Percentiles rank a stretch among this genome's conserved stretches.
Conservation (phyloP, 208 protist genomes). For the Crithidia expoeki region DNA sequence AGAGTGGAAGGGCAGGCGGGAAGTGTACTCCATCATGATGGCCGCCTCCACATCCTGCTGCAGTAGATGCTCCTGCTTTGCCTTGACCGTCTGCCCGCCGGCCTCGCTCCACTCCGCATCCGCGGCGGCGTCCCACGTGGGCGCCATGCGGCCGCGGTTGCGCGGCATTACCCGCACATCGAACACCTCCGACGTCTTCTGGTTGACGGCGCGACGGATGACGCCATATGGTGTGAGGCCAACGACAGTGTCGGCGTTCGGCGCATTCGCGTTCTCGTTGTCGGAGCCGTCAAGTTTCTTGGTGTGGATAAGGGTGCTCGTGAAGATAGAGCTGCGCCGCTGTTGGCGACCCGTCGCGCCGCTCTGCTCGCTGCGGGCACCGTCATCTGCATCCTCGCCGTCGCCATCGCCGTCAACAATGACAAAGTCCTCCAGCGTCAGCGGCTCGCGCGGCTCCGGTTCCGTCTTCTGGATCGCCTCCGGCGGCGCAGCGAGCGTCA, state of each 20-base stretch:
- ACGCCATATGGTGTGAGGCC: slow-evolving; percentile 68
- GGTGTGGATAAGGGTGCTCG: slow-evolving; percentile 40
- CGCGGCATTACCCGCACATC: slow-evolving; percentile 81
- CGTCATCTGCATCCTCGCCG: slow-evolving; percentile 15
- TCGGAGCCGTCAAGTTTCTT: slow-evolving; percentile 18
- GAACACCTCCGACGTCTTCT: slow-evolving; percentile 75
- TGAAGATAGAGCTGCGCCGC: slow-evolving; percentile 67
- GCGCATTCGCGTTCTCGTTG: slow-evolving; percentile 2
- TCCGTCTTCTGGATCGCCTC: slow-evolving; percentile 21
- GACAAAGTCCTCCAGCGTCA: slow-evolving; percentile 72
- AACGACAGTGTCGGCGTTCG: slow-evolving; percentile 48
- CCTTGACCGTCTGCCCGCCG: slow-evolving; percentile 30
- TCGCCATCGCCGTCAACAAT: slow-evolving; percentile 34
- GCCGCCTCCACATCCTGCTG: slow-evolving; percentile 75
- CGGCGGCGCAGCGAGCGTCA: slow-evolving; percentile 41
- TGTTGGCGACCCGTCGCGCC: slow-evolving; percentile 16
- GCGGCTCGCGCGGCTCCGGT: slow-evolving; percentile 33
- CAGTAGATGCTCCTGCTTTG: slow-evolving; percentile 51
- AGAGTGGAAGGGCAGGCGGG: slow-evolving; percentile 69
- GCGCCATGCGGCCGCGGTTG: slow-evolving; percentile 56
- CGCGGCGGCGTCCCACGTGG: slow-evolving; percentile 20
- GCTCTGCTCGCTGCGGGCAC: slow-evolving; percentile 17
- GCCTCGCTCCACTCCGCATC: slow-evolving; percentile 11
- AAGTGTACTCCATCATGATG: slow-evolving; percentile 81
- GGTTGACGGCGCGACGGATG: slow-evolving; percentile 69